These are phyloP conservation scores for Odonthalia washingtoniensis DNA, from an alignment of 31 red algal genomes.

Conservation along the genomic window DNA sequence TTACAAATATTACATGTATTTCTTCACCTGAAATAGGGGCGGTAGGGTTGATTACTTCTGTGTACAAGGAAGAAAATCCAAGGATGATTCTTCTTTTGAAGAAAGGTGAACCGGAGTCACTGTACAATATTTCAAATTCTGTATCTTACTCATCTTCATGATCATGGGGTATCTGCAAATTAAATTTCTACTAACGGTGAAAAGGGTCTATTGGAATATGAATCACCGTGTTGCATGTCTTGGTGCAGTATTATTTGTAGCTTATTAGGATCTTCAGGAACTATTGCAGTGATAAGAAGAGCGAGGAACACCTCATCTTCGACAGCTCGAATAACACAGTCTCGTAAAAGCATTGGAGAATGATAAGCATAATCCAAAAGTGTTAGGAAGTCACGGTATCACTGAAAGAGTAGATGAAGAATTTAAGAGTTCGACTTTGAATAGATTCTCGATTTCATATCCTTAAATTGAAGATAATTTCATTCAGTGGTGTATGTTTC, in stretches of 20 bases:
- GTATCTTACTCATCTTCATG: background rate
- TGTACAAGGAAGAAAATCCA: background rate
- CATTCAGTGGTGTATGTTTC: too few relatives aligned
- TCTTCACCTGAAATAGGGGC: background rate
- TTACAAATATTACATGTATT: background rate
- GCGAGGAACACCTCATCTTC: background rate
- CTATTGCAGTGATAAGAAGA: background rate
- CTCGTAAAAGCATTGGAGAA: background rate
- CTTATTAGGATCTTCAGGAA: background rate
- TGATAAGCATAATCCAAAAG: background rate
- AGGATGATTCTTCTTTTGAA: background rate
- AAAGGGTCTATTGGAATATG: background rate
- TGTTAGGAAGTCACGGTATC: background rate
- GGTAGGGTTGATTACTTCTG: background rate
- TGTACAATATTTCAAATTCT: background rate
- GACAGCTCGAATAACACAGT: background rate
- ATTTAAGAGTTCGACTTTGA: too few relatives aligned
- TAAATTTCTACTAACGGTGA: background rate
- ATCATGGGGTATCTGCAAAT: background rate
- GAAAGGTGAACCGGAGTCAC: background rate
- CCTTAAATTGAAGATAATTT: too few relatives aligned
- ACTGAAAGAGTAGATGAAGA: background rate
- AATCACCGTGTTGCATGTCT: background rate
- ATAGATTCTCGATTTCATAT: too few relatives aligned
- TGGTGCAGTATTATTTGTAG: background rate